phyloP scores from a whole-genome alignment of 2,329 filamentous ascomycete species.

The Emmonsiellopsis sp. region DNA sequence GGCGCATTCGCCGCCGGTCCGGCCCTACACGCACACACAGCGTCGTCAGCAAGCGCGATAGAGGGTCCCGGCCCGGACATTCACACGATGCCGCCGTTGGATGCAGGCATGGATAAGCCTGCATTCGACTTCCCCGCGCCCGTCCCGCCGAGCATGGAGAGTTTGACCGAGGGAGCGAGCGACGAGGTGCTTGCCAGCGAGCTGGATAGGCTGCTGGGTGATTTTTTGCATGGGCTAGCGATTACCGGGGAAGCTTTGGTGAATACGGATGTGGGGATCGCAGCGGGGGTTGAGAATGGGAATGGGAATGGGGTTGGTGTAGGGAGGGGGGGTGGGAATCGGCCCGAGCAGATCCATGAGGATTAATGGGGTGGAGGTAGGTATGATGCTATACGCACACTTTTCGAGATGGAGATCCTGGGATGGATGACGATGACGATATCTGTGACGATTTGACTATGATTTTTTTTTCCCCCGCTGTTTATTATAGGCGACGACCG shows the following conservation, averaged over 20 bases:
- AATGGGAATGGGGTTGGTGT: not conserved
- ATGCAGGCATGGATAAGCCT: not conserved
- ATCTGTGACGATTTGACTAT: no score
- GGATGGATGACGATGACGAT: no score
- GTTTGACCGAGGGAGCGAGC: slow-evolving; percentile 28
- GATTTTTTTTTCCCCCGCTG: no score
- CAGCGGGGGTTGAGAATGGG: not conserved
- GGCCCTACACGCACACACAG: no score
- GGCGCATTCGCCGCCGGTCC: not conserved
- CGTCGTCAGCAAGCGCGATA: no score
- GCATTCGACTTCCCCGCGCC: slow-evolving; percentile 24
- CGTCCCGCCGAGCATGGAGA: slow-evolving; percentile 28
- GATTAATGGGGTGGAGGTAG: no score
- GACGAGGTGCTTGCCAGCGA: slow-evolving; percentile 29
- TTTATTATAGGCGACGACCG: no score
- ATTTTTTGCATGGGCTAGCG: slow-evolving; percentile 29
- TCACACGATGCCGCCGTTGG: not conserved
- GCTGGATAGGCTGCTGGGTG: slow-evolving; percentile 31
- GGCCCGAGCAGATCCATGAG: not conserved
- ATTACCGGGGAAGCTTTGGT: slow-evolving; percentile 26
- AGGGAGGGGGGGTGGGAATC: not conserved
- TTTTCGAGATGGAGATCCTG: no score
- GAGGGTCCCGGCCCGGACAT: no score
- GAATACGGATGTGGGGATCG: slow-evolving; percentile 7
- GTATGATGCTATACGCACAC: no score